phyloP scores from a whole-genome alignment of 2,329 filamentous ascomycete genomes.

The Ceratocystis alfenasii region DNA sequence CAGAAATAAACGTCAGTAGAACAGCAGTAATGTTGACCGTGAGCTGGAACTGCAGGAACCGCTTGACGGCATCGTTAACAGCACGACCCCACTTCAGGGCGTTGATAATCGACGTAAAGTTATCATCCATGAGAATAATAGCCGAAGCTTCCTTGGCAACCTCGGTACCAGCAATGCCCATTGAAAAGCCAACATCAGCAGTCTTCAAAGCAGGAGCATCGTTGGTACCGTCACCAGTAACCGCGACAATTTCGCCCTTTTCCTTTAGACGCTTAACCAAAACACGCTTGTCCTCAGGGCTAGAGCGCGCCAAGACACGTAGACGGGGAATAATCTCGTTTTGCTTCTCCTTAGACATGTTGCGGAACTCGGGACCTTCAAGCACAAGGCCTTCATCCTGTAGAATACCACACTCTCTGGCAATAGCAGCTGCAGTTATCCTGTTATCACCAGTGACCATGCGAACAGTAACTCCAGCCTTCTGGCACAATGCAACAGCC shows the following conservation, averaged over 20 bases:
- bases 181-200: constrained; percentile 73
- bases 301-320: constrained; percentile 61
- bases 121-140: constrained; percentile 80
- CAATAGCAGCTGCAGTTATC: constrained; percentile 66
- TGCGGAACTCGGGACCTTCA: constrained; percentile 68
- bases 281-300: constrained; percentile 64
- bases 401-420: constrained; percentile 65
- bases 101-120: constrained; percentile 77
- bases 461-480: constrained; percentile 64
- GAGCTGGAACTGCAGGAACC: constrained; percentile 65
- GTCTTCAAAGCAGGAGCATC: constrained; percentile 71
- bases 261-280: constrained; percentile 61
- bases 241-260: constrained; percentile 64
- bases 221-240: constrained; percentile 75
- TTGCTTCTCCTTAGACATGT: constrained; percentile 53
- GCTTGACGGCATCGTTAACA: constrained; percentile 66
- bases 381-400: constrained; percentile 57
- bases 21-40: constrained; percentile 90
- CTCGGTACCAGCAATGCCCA: constrained; percentile 74
- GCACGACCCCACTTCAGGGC: constrained; percentile 70
- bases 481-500: constrained; percentile 60
- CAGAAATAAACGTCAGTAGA: constrained; percentile 73
- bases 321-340: constrained; percentile 55
- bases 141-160: constrained; percentile 76
- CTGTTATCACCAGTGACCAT: constrained; percentile 83